Conservation (phyloP, 257 asterid species). For the Linaria vulgaris region DNA sequence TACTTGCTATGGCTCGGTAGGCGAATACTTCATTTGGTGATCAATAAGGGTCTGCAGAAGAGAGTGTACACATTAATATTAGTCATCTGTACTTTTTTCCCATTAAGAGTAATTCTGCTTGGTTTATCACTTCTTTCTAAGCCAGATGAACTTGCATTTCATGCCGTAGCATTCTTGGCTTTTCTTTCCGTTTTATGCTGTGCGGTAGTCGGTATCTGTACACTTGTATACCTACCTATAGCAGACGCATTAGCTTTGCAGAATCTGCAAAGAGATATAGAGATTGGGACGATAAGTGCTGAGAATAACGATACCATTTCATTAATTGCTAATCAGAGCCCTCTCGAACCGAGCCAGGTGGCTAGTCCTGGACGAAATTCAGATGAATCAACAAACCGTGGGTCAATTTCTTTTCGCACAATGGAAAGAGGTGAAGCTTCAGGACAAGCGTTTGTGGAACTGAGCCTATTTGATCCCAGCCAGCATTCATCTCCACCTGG, state of each 20-base stretch:
- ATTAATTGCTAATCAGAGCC: slow-evolving; percentile 65
- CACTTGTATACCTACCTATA: slow-evolving; percentile 75
- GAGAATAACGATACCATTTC: slow-evolving; percentile 57
- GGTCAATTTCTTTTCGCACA: slow-evolving; percentile 62
- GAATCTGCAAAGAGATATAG: slow-evolving; percentile 53
- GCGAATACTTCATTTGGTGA: slow-evolving; percentile 58
- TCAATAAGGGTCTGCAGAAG: slow-evolving; percentile 77
- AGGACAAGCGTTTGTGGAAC: slow-evolving; percentile 75
- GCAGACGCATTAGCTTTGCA: slow-evolving; percentile 75
- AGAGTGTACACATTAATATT: slow-evolving; percentile 71
- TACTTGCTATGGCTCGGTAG: slow-evolving; percentile 75
- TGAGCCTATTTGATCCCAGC: slow-evolving; percentile 69
- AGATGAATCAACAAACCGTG: slow-evolving; percentile 28
- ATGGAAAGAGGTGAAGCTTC: slow-evolving; percentile 52
- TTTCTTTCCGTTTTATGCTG: slow-evolving; percentile 75
- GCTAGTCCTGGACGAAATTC: slow-evolving; percentile 46
- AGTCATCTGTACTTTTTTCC: slow-evolving; percentile 54
- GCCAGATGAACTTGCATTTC: slow-evolving; percentile 48
- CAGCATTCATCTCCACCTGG: slow-evolving; percentile 64
- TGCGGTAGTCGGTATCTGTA: slow-evolving; percentile 59
- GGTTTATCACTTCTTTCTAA: slow-evolving; percentile 61
- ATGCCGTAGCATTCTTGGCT: slow-evolving; percentile 64
- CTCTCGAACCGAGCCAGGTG: slow-evolving; percentile 33
- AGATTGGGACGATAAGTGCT: slow-evolving; percentile 42
- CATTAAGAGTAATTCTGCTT: slow-evolving; percentile 61